Conservation (phyloP, 108 stramenopile genomes). For the Cyclotella baltica region DNA sequence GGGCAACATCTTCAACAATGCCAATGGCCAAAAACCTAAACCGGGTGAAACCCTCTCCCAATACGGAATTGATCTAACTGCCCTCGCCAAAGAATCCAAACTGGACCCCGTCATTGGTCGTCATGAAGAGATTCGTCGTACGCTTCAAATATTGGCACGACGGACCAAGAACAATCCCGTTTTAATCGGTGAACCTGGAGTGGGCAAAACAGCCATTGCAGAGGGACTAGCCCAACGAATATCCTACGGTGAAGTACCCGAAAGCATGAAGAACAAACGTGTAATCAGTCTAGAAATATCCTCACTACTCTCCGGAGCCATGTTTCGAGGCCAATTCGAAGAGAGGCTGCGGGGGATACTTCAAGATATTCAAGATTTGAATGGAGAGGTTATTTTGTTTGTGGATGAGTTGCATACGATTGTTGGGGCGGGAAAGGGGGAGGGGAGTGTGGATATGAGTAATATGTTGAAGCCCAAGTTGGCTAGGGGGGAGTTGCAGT, state of each 20-base stretch:
- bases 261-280: constrained; percentile 77
- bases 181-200: constrained; percentile 89
- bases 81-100: constrained; percentile 76
- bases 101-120: constrained; percentile 98
- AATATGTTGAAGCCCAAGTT: constrained; percentile 96
- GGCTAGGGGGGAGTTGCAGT: constrained; percentile 94
- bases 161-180: constrained; percentile 92
- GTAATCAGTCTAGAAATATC: constrained; percentile 91
- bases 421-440: constrained; percentile 84
- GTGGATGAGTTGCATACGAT: constrained; percentile 98
- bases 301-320: constrained; percentile 90
- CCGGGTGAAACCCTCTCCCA: constrained; percentile 75
- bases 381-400: constrained; percentile 91
- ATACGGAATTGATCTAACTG: constrained; percentile 91
- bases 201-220: constrained; percentile 74
- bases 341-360: constrained; percentile 94
- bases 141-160: constrained; percentile 84
- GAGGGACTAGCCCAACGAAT: constrained; percentile 88
- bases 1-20: constrained; percentile 41
- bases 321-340: constrained; percentile 97
- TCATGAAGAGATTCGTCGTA: constrained; percentile 94
- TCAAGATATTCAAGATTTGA: constrained; percentile 82
- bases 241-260: constrained; percentile 72
- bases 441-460: constrained; percentile 82
- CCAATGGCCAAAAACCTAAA: constrained; percentile 4